Conservation (phyloP, 805 yeast genomes). For the Saturnispora quitensis region DNA sequence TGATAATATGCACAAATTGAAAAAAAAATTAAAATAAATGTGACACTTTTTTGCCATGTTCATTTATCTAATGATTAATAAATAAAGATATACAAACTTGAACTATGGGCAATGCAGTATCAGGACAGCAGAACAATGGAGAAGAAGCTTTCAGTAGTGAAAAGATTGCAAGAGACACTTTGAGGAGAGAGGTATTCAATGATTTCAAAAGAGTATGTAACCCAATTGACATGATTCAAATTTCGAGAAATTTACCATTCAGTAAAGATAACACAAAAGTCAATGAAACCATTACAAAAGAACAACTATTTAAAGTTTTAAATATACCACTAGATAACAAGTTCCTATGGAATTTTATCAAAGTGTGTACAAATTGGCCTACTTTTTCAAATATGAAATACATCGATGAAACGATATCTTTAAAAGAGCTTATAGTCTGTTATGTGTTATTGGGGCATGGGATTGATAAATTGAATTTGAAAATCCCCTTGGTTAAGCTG, state of each 20-base stretch:
- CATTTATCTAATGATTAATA: neutral
- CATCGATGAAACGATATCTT: neutral
- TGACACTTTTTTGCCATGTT: neutral
- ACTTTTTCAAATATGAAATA: neutral
- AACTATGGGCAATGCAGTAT: constrained; percentile 3
- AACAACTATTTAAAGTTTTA: neutral
- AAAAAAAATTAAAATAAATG: neutral
- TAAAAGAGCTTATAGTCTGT: constrained; percentile 4
- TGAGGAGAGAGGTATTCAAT: neutral
- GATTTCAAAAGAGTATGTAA: neutral
- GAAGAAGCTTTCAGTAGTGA: neutral
- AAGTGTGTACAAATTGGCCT: constrained; percentile 10
- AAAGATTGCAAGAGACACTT: neutral
- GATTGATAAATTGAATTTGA: neutral
- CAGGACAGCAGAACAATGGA: neutral
- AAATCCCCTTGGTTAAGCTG: neutral
- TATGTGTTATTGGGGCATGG: constrained; percentile 5
- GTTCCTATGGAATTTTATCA: constrained; percentile 5
- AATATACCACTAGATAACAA: constrained; percentile 15
- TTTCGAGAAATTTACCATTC: constrained; percentile 4
- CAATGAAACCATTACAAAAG: neutral
- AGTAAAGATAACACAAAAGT: neutral
- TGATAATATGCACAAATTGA: neutral
- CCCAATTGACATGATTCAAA: constrained; percentile 6
- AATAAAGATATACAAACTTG: too few species aligned